Base-by-base conservation (phyloP, 352 stramenopile species). In the Phytopythium ostracodes region DNA sequence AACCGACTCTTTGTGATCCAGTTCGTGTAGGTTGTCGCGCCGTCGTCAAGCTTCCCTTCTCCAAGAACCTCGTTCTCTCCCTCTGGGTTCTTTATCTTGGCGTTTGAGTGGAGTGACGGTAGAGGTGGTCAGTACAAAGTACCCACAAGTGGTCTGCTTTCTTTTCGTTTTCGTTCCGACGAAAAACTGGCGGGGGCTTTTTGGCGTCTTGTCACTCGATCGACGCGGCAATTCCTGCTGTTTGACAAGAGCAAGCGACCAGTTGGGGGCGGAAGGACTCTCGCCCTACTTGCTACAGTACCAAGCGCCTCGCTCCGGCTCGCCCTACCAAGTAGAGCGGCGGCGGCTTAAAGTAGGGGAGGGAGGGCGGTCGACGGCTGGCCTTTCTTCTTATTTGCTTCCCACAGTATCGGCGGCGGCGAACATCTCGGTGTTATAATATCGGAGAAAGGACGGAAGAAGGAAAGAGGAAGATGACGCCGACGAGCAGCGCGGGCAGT, bases 401-500 rank as follows among this genome's bases (percentile, higher is more conserved):
- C n/a, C n/a, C 33, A 5, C 33, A 38, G 33, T 11, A 38, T 38
- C 33, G 33, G 29, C 29, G 29, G 29, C 29, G 29, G 29, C 6
- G 14, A 38, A 10, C 7, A 1, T 2, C 10, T 38, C 33, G 33
- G 33, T 38, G 33, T 38, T 38, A 38, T 38, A 10, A n/a, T 15
- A 38, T 4, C 10, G 33, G 33, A 38, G 33, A 38, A 38, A 38
- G 33, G 33, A 38, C 33, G 33, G 33, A 38, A 38, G 33, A 38
- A 38, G 33, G 10, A 33, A 7, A 7, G n/a, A 15, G 0, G 42
- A n/a, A 24, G 20, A 47, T 79, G 61, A 79, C 69, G n/a, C 72
- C 72, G 51, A 77, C 69, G 22, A 79, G 69, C 58, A 79, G 76
- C 62, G 58, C 46, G 15, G 46, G 35, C 33, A 69, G 60, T 54